Conservation (phyloP, 116 monocot genomes). For the Posidonia oceanica region DNA sequence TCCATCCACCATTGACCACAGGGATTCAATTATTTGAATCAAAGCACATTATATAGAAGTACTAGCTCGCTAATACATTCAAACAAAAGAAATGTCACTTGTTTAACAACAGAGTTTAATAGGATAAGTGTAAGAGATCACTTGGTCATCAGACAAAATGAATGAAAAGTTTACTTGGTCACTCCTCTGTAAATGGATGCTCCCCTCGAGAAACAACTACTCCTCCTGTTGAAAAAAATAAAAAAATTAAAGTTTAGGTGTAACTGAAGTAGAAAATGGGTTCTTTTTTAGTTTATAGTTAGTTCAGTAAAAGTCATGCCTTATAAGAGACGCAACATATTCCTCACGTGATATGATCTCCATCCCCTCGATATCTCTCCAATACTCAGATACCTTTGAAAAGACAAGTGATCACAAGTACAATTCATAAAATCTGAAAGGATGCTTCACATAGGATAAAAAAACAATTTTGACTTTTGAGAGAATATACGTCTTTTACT, state of each 20-base stretch:
- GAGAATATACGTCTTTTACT: neutral
- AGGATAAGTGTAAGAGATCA: too few species aligned
- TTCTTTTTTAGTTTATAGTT: neutral
- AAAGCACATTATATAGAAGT: neutral
- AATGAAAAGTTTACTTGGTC: slow-evolving; percentile 27
- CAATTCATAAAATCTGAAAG: neutral
- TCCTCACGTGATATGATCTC: slow-evolving; percentile 59
- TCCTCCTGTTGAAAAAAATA: slow-evolving; percentile 27
- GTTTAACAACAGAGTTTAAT: too few species aligned
- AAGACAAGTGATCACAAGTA: neutral
- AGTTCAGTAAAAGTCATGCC: slow-evolving; percentile 19
- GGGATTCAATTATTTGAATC: too few species aligned
- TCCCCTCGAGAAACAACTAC: slow-evolving; percentile 79
- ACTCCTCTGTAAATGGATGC: slow-evolving; percentile 68
- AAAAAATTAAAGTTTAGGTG: neutral
- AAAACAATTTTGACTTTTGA: slow-evolving; percentile 1
- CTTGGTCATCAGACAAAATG: neutral
- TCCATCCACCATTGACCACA: neutral
- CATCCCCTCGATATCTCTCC: slow-evolving; percentile 53
- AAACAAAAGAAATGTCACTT: slow-evolving; percentile 9
- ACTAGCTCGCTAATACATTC: neutral
- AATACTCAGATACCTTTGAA: slow-evolving; percentile 46
- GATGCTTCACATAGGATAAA: too few species aligned
- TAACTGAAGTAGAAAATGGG: neutral
- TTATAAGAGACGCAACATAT: slow-evolving; percentile 57